These are phyloP conservation scores for Magnusiomyces paraingens DNA, from an alignment of 1,139 yeast genomes.

Conservation along the genomic window DNA sequence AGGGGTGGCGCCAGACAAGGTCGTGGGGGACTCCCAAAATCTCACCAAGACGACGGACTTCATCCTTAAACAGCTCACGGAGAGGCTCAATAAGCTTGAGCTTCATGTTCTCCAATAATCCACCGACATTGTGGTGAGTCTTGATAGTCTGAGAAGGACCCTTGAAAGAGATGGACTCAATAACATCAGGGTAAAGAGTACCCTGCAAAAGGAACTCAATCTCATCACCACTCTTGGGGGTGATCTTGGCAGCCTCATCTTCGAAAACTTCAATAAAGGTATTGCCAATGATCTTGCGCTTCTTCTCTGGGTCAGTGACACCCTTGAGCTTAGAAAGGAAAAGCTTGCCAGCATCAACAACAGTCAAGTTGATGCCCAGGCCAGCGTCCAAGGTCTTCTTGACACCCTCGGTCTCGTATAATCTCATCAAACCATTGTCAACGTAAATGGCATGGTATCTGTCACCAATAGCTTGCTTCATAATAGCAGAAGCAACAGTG, in stretches of 20 bases:
- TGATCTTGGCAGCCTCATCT: conserved; percentile 88
- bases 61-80: conserved; percentile 97
- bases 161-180: conserved; percentile 96
- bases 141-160: conserved; percentile 99
- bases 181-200: conserved; percentile 96
- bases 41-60: conserved; percentile 94
- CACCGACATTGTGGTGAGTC: conserved; percentile 99
- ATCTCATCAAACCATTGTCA: conserved; percentile 96
- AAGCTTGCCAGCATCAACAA: conserved; percentile 89
- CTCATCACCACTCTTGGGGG: conserved; percentile 72
- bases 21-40: conserved; percentile 93
- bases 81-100: conserved; percentile 96
- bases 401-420: conserved; percentile 83
- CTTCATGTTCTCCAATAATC: conserved; percentile 95
- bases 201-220: conserved; percentile 95
- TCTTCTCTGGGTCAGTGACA: conserved; percentile 97
- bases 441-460: conserved; percentile 98
- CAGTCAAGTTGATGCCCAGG: conserved; percentile 88
- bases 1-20: conserved; percentile 99
- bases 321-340: conserved; percentile 84
- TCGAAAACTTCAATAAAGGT: conserved; percentile 96
- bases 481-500: conserved; percentile 96
- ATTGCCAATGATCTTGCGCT: conserved; percentile 97
- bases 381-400: conserved; percentile 87
- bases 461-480: conserved; percentile 98